Evolutionary conservation across 805 yeast genomes (phyloP), one percentile per base, ranked within the genome.

Genomic region (Diddensiella caesifluorescens): DNA sequence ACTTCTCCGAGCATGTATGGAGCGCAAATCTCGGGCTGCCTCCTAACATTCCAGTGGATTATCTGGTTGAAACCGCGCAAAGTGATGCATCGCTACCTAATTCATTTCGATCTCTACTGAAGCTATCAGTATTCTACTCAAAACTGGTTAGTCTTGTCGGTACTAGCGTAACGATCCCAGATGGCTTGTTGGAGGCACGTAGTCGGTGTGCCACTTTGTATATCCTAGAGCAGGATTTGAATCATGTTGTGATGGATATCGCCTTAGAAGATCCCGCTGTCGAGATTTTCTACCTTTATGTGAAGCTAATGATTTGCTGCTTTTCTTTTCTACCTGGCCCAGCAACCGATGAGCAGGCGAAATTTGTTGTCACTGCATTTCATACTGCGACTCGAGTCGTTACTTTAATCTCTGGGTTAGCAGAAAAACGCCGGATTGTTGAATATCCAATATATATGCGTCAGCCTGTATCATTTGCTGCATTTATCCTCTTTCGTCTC

Each of bases 1-100:
- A 83, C 60, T 83, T 88, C 56, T 73, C 86, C 35, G 96, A 88
- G 57, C 94, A 88, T 52, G 83, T 87, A 56, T 85, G 95, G 92
- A 81, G 95, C 3, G 82, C 94, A 9, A 77, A 80, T 27, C 63
- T 88, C 34, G 97, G 97, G 0, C 65, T 89, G 38, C 97, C 97
- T 1, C 89, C 95, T 1, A 79, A 87, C 3, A 74, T 85, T 52
- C 85, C 80, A 45, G 81, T 89, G 0, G 97, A 89, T 60, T 85
- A 80, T 57, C 65, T 88, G 31, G 67, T 89, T 25, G 95, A 88
- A 52, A 77, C 74, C 54, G 94, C 95, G 0, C 68, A 89, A 45
- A 63, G 79, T 30, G 92, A 84, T 55, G 63, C 64, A 12, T 53
- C 57, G 22, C 66, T 86, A 44, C 95, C 95, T 1, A 73, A 75